Evolutionary conservation across 768 basidiomycete species (phyloP).

Genomic region (Candolleomyces aberdarensis): DNA sequence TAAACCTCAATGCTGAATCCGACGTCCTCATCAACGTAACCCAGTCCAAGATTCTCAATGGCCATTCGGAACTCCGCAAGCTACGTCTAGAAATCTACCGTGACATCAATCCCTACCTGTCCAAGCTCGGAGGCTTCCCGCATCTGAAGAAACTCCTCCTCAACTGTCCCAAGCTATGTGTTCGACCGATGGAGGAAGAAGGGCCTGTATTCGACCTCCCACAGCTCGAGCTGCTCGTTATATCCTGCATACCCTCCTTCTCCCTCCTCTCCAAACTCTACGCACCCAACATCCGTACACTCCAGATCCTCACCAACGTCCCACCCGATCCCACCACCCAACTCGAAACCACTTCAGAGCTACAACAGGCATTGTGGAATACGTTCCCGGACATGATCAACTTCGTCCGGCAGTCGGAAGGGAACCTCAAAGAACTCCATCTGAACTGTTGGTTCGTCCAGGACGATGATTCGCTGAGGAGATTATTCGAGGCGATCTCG

Average conservation of each 20-base stretch:
- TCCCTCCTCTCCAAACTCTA: not conserved
- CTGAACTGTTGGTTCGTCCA: not conserved
- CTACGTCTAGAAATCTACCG: not conserved
- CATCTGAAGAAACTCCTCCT: constrained; percentile 1
- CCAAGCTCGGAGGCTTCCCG: not conserved
- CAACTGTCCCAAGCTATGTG: not conserved
- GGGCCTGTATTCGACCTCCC: not conserved
- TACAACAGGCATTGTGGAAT: not conserved
- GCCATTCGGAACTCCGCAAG: not conserved
- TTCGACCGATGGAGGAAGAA: not conserved
- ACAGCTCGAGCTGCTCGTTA: not conserved
- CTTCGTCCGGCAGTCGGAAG: not conserved
- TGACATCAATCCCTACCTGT: not conserved
- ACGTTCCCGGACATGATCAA: not conserved
- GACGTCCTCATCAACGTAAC: not conserved
- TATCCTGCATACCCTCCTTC: not conserved
- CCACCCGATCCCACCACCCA: not conserved
- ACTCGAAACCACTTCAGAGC: not conserved
- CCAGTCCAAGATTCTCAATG: not conserved
- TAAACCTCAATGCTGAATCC: not conserved
- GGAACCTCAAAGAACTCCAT: not conserved
- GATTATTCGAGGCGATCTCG: not conserved
- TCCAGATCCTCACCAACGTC: not conserved
- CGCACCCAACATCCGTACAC: not conserved
- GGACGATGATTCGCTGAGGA: not conserved